Conservation (phyloP, 2,329 filamentous ascomycete genomes). For the Herpomyces periplanetae region DNA sequence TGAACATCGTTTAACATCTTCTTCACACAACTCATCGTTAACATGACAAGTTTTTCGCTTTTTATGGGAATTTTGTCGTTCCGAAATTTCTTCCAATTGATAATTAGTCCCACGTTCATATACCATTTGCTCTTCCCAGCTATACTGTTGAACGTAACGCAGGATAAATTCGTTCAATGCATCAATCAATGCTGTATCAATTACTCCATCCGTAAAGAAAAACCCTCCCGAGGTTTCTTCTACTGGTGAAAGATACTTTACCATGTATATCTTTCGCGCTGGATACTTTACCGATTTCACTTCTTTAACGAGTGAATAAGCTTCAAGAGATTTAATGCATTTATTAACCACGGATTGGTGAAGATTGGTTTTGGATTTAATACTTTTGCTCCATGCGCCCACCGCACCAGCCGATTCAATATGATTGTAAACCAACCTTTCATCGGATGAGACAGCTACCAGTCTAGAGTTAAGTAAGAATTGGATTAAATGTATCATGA, state of each 20-base stretch:
- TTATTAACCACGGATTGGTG: constrained; percentile 48
- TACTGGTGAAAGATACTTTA: constrained; percentile 39
- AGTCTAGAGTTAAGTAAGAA: background rate
- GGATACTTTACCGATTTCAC: constrained; percentile 76
- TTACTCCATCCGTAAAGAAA: constrained; percentile 66
- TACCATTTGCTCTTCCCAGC: constrained; percentile 24
- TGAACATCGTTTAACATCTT: too few relatives aligned
- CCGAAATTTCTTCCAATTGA: too few relatives aligned
- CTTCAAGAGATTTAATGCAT: constrained; percentile 43
- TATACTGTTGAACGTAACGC: constrained; percentile 26
- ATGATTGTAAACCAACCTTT: constrained; percentile 32
- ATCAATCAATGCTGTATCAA: constrained; percentile 60
- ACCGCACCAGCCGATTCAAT: constrained; percentile 53
- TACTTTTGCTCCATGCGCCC: constrained; percentile 61
- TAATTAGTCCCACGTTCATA: too few relatives aligned
- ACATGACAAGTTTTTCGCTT: too few relatives aligned
- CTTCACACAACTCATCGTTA: too few relatives aligned
- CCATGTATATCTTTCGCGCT: constrained; percentile 82
- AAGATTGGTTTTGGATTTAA: constrained; percentile 39
- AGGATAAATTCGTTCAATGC: constrained; percentile 31
- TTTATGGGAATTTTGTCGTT: too few relatives aligned
- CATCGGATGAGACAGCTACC: background rate
- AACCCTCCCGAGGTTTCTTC: constrained; percentile 71
- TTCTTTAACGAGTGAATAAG: constrained; percentile 40
- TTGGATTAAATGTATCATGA: background rate